Conservation (phyloP, 2,329 filamentous ascomycete species). For the Scleromitrula shiraiana region DNA sequence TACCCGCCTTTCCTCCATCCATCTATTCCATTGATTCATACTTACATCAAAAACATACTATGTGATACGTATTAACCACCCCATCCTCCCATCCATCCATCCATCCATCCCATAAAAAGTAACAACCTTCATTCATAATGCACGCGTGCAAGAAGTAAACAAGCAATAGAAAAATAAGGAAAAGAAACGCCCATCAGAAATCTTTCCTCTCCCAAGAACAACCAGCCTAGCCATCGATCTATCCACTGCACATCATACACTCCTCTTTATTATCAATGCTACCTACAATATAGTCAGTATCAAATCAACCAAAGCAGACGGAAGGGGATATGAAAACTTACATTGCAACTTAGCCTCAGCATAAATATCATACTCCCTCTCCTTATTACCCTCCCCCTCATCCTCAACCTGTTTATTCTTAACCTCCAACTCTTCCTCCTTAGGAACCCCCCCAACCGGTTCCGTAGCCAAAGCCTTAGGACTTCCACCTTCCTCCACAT, state of each 20-base stretch:
- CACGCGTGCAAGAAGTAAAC: too few relatives aligned
- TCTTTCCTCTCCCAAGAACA: not conserved
- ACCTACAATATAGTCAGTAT: slow-evolving; percentile 42
- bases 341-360: slow-evolving; percentile 86
- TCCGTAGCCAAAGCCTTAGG: slow-evolving; percentile 72
- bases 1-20: too few relatives aligned
- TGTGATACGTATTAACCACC: too few relatives aligned
- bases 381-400: slow-evolving; percentile 57
- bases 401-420: slow-evolving; percentile 64
- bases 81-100: too few relatives aligned
- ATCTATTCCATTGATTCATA: too few relatives aligned
- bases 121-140: too few relatives aligned
- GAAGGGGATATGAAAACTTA: slow-evolving; percentile 41
- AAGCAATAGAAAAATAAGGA: too few relatives aligned
- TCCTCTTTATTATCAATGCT: slow-evolving; percentile 96
- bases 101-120: too few relatives aligned
- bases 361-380: slow-evolving; percentile 87
- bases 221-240: slow-evolving; percentile 22
- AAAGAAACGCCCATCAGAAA: not conserved
- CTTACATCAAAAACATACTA: too few relatives aligned
- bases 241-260: slow-evolving; percentile 97
- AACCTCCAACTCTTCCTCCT: slow-evolving; percentile 55
- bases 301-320: slow-evolving; percentile 1
- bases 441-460: slow-evolving; percentile 48
- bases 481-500: slow-evolving; percentile 68